Conservation (phyloP, 192 early-diverging fungal species). For the Geranomyces variabilis region DNA sequence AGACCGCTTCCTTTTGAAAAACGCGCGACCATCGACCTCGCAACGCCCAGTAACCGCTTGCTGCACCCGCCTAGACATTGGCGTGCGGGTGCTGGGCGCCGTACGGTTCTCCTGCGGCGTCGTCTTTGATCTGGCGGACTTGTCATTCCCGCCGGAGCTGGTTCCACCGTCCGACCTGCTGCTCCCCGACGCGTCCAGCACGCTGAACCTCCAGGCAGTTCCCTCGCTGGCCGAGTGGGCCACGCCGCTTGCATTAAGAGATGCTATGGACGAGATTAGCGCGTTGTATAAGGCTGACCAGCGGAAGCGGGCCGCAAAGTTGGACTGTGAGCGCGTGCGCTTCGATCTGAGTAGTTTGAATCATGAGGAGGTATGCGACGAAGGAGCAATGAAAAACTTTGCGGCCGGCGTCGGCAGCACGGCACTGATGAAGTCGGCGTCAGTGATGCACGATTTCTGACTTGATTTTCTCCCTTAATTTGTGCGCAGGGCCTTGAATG, state of each 20-base stretch:
- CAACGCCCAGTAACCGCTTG: too few species aligned
- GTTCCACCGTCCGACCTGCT: neutral
- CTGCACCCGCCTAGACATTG: too few species aligned
- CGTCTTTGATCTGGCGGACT: neutral
- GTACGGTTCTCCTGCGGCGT: neutral
- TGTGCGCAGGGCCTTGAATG: slow-evolving; percentile 3
- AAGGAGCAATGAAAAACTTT: too few species aligned
- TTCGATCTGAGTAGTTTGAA: slow-evolving; percentile 15
- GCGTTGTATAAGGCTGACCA: neutral
- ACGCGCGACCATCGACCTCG: too few species aligned
- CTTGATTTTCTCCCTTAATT: neutral
- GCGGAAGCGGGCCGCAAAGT: neutral
- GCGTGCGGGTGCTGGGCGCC: too few species aligned
- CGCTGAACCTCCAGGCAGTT: neutral
- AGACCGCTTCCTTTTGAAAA: too few species aligned
- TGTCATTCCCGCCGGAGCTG: slow-evolving; percentile 3
- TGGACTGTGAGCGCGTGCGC: neutral
- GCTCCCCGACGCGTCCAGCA: neutral
- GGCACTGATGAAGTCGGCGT: neutral
- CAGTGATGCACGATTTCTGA: neutral
- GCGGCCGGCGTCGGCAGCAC: neutral
- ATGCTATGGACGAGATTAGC: neutral
- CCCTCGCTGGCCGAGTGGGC: slow-evolving; percentile 12
- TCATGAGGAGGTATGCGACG: neutral
- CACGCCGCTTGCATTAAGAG: neutral